These are phyloP conservation scores for Botrytis squamosa DNA, from an alignment of 2,329 filamentous ascomycete species.

Conservation along the genomic window DNA sequence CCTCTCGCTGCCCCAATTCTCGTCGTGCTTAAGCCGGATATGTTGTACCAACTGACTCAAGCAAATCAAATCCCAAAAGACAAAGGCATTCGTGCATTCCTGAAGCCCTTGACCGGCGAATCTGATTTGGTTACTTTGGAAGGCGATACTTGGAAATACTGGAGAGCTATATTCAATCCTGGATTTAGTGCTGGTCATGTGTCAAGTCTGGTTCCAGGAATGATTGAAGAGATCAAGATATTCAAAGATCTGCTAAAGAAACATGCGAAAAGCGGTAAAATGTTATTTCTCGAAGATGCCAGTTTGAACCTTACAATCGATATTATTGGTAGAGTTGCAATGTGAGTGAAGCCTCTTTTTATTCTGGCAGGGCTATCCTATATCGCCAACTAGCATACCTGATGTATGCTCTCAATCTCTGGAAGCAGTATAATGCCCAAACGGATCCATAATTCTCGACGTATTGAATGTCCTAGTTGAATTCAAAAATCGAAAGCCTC, in stretches of 20 bases:
- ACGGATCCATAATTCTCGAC: accelerated
- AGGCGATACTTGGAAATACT: constrained; percentile 22
- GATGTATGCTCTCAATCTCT: background rate
- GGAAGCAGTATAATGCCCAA: background rate
- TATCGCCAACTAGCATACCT: background rate
- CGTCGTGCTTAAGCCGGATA: constrained; percentile 20
- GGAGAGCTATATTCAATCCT: constrained; percentile 25
- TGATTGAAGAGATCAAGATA: constrained; percentile 22
- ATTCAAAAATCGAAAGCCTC: background rate
- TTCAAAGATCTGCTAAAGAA: constrained; percentile 15
- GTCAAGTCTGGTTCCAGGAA: constrained; percentile 19
- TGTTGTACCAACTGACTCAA: constrained; percentile 19
- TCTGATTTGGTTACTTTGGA: constrained; percentile 17
- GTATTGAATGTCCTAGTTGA: background rate
- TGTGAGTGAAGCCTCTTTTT: background rate
- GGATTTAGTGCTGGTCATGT: constrained; percentile 24
- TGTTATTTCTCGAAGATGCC: background rate
- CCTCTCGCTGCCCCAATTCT: constrained; percentile 21
- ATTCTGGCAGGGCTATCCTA: background rate
- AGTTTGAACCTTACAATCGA: background rate
- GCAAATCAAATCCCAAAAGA: constrained; percentile 18
- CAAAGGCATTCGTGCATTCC: constrained; percentile 2
- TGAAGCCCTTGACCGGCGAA: constrained; percentile 10
- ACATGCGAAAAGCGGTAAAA: background rate
- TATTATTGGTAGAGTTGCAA: constrained; percentile 12